Conservation (phyloP, 805 yeast species). For the Wickerhamomyces pijperi region DNA sequence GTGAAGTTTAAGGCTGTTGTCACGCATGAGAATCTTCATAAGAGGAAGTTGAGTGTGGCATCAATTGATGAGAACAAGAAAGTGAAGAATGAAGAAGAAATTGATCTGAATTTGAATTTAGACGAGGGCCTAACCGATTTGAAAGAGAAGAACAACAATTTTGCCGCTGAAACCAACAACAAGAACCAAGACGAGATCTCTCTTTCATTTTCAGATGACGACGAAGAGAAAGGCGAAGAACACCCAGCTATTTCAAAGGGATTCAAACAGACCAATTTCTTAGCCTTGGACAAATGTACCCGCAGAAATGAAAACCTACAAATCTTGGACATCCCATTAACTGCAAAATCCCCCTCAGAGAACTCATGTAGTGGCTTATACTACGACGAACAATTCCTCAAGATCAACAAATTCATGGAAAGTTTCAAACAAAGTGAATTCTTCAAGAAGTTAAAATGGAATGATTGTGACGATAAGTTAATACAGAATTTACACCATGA, state of each 20-base stretch:
- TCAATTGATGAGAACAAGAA: too few species aligned
- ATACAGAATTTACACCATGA: conserved; percentile 12
- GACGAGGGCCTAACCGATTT: conserved; percentile 1
- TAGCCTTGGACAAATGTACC: conserved; percentile 80
- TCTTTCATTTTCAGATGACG: conserved; percentile 7
- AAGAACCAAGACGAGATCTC: conserved; percentile 7
- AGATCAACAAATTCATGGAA: conserved; percentile 12
- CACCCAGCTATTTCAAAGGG: conserved; percentile 5
- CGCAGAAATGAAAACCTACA: conserved; percentile 53
- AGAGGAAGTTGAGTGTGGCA: conserved; percentile 9
- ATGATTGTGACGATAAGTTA: conserved; percentile 2
- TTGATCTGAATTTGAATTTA: conserved; percentile 14
- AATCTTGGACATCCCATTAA: conserved; percentile 30
- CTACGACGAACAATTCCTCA: conserved; percentile 13
- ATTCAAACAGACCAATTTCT: conserved; percentile 33
- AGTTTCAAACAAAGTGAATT: conserved; percentile 6
- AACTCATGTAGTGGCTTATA: conserved; percentile 5
- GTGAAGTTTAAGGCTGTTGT: conserved; percentile 54
- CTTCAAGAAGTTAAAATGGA: conserved; percentile 6
- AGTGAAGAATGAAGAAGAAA: conserved; percentile 14
- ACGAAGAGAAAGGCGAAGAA: conserved; percentile 8
- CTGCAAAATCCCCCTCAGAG: conserved; percentile 12
- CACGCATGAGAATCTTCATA: conserved; percentile 19
- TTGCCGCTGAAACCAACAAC: conserved; percentile 26
- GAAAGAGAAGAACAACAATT: conserved; percentile 15